Conservation (phyloP, 495 filamentous ascomycete species). For the Podospora pseudopauciseta region DNA sequence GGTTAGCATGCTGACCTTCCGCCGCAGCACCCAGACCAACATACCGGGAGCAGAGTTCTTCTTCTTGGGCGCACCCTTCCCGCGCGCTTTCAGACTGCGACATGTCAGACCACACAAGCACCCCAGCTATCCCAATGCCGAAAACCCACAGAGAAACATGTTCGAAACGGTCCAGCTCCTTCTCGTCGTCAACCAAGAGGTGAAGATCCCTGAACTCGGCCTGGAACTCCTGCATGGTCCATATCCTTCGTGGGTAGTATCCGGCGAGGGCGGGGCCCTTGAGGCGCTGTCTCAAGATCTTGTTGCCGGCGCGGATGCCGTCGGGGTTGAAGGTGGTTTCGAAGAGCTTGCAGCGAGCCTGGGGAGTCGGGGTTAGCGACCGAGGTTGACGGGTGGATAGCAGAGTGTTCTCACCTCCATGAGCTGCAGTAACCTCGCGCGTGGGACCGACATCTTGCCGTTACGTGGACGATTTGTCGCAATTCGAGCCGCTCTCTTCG, state of each 20-base stretch:
- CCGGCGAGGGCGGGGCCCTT: slow-evolving; percentile 70
- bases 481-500: not conserved
- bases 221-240: slow-evolving; percentile 65
- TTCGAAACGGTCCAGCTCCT: slow-evolving; percentile 74
- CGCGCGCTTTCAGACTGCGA: slow-evolving; percentile 64
- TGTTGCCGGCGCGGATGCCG: slow-evolving; percentile 75
- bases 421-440: slow-evolving; percentile 69
- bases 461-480: slow-evolving; percentile 26
- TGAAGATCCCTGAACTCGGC: slow-evolving; percentile 53
- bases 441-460: slow-evolving; percentile 65
- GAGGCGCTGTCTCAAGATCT: slow-evolving; percentile 79
- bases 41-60: slow-evolving; percentile 68
- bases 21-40: slow-evolving; percentile 17
- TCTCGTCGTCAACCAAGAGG: slow-evolving; percentile 65
- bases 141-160: slow-evolving; percentile 55
- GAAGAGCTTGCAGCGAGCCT: slow-evolving; percentile 92
- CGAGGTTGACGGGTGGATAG: not conserved
- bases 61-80: slow-evolving; percentile 91
- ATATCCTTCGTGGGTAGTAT: slow-evolving; percentile 79
- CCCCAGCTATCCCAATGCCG: not conserved
- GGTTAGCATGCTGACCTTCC: slow-evolving; percentile 16
- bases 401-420: slow-evolving; percentile 59
- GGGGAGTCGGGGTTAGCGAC: slow-evolving; percentile 14
- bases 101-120: slow-evolving; percentile 24
- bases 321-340: slow-evolving; percentile 85